Evolutionary conservation across 2,329 filamentous ascomycete genomes (phyloP).

Genomic region (Botrytis byssoidea): DNA sequence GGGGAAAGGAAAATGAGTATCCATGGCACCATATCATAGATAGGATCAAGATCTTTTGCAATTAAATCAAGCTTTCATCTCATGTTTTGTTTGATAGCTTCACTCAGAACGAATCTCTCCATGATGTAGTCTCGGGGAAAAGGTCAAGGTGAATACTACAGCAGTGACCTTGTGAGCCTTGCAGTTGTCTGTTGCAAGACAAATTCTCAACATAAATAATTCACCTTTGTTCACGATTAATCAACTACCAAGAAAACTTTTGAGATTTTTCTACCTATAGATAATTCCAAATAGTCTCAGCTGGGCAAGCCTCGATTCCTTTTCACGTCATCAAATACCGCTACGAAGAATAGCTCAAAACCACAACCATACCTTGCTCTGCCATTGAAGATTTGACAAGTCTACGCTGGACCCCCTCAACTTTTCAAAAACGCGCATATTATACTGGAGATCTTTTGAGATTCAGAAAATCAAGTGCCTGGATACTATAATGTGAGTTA

Average conservation of each 20-base stretch:
- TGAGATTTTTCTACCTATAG: neutral
- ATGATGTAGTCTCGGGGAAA: too few species aligned
- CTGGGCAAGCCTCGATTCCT: neutral
- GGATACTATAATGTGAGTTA: neutral
- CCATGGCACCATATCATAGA: neutral
- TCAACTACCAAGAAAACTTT: too few species aligned
- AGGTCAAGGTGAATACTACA: neutral
- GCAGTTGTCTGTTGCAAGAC: neutral
- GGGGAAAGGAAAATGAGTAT: neutral
- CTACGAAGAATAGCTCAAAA: neutral
- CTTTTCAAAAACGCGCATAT: neutral
- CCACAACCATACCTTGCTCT: neutral
- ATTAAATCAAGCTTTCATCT: neutral
- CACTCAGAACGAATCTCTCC: neutral
- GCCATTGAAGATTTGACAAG: neutral
- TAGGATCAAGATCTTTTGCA: neutral
- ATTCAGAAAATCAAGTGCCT: neutral
- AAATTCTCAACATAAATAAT: neutral
- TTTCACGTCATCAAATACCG: neutral
- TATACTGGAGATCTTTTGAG: neutral
- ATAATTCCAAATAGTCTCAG: neutral
- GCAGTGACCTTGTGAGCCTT: neutral
- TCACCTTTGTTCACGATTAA: neutral
- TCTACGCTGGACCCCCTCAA: neutral
- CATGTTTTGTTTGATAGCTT: neutral